These are phyloP conservation scores for Prunus davidiana DNA, from an alignment of 306 rosid genomes.

Conservation along the genomic window DNA sequence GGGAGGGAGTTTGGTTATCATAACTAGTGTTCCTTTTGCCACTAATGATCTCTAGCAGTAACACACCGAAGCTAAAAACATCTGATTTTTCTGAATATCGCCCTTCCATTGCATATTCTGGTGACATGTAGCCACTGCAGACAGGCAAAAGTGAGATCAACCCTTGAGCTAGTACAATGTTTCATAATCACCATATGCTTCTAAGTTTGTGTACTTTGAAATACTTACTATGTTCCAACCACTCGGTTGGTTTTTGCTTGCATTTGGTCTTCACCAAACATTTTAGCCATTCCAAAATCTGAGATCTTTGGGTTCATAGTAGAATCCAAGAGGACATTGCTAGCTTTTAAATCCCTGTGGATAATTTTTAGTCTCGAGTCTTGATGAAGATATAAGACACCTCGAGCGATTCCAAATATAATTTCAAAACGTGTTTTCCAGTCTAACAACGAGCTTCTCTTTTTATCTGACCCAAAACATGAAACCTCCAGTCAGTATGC, in stretches of 20 bases:
- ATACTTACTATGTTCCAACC: constrained; percentile 54
- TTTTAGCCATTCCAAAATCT: constrained; percentile 66
- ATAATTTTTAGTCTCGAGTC: constrained; percentile 54
- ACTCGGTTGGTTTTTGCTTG: constrained; percentile 43
- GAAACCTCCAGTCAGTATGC: neutral
- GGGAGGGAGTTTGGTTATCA: constrained; percentile 16
- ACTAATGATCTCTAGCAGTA: constrained; percentile 52
- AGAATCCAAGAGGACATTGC: constrained; percentile 48
- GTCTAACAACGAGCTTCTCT: constrained; percentile 23
- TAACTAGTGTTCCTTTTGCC: constrained; percentile 49
- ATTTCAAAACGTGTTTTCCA: constrained; percentile 43
- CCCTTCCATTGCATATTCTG: constrained; percentile 58
- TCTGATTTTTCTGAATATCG: constrained; percentile 49
- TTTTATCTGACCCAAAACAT: constrained; percentile 22
- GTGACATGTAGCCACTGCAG: constrained; percentile 59
- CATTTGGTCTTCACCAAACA: constrained; percentile 44
- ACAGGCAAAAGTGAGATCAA: neutral
- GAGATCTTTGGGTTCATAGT: constrained; percentile 53
- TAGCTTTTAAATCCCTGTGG: constrained; percentile 55
- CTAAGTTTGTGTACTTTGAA: neutral
- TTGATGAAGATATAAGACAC: constrained; percentile 57
- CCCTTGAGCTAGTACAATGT: neutral
- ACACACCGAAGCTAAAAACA: constrained; percentile 56
- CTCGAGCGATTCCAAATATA: constrained; percentile 41
- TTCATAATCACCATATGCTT: neutral